Evolutionary conservation across 1,284 basidiomycete species (phyloP), one percentile per base, ranked within the genome.

Genomic region (Cystobasidiaceae sp.): DNA sequence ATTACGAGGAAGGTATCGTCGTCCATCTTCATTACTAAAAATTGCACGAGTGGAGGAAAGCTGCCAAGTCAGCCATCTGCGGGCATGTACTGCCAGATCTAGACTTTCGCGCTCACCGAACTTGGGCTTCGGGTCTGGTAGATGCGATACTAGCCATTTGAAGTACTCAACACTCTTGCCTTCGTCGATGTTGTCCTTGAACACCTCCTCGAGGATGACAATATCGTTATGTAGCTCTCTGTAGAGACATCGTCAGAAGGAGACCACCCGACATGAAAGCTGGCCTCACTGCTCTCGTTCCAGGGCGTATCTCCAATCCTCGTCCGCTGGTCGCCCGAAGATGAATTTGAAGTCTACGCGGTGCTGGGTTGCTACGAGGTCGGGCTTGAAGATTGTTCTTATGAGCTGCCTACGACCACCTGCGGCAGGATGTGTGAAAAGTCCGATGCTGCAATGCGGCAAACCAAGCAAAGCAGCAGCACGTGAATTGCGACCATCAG

Each of bases 1-100:
- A 62, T 62, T 3, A 62, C 60, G 6, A 62, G 37, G 41, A 62
- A 62, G 13, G 60, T 62, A 39, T 62, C 60, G n/a, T 62, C 60
- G 27, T 62, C 60, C 60, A 62, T 62, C 33, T 62, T 62, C 60
- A 62, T 41, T 21, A 62, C 60, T 57, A n/a, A 7, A 57, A 17
- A 7, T 17, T 46, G n/a, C 21, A 6, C 50, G 28, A 15, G 37
- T 52, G 32, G 28, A 33, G 21, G 15, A 49, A 17, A 44, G 43
- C 11, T 37, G 30, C 11, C n/a, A 7, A 34, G 32, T n/a, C 32
- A 34, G 23, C 17, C 23, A 25, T 33, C 11, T 19, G 15, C 15
- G 13, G 7, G 6, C 51, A 17, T 7, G 4, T 15, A 2, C 17
- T 15, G 28, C 19, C 32, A 15, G 51, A 19, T 19, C 17, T 27